Evolutionary conservation across 1,284 basidiomycete species (phyloP), one percentile per base, ranked within the genome.

Genomic region (Earliella scabrosa): DNA sequence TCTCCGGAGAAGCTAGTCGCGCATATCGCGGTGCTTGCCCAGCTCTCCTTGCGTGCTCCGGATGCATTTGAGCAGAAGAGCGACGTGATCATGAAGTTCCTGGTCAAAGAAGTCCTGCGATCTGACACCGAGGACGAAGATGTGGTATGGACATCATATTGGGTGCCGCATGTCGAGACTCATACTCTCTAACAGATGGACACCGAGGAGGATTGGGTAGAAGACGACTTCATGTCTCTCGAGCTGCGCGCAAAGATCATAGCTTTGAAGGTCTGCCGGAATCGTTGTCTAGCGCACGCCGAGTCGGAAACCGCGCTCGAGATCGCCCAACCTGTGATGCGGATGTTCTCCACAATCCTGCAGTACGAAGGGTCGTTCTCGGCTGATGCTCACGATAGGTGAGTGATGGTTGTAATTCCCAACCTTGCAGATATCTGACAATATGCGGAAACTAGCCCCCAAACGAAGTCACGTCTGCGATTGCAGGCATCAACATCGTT

Each of bases 401-500:
- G 60, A 63, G 86, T 77, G n/a, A n/a, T 41, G 41, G 29, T 1
- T 46, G 9, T 38, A 8, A 45, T 44, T 32, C 23, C 26, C 20
- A 49, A 35, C 44, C 38, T 13, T 44, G 48, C 26, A 49, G 49
- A 39, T 55, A 63, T 29, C 21, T 6, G 29, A 34, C 51, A 10
- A 26, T 57, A 11, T 29, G 18, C 4, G 56, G 7, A 11, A 23
- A 18, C 29, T 24, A 90, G 88, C 61, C 77, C 80, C 1, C 80
- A 79, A 60, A 79, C 82, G 32, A 84, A 83, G 70, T 81, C 88
- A 1, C 81, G 87, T 16, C 77, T 98, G 73, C 83, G 96, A 18
- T 73, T 97, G 26, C 87, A 92, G 65, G 93, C 95, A 0, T 89
- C 91, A 0, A 74, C 88, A 9, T 93, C 91, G 1, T 69, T 98